Conservation (phyloP, 495 filamentous ascomycete species). For the Aspergillus baeticus region DNA sequence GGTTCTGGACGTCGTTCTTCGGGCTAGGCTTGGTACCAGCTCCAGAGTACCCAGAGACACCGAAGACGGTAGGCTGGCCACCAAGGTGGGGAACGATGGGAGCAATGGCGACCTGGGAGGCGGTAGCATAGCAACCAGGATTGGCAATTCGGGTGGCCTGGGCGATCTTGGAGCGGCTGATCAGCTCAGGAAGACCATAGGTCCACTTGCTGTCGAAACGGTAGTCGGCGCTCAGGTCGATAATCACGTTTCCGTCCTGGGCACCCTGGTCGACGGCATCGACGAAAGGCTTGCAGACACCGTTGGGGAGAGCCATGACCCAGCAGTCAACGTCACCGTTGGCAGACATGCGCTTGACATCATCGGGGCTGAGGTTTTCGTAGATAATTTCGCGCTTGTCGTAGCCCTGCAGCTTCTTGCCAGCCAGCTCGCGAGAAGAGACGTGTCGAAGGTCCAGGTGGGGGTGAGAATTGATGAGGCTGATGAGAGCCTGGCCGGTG, state of each 20-base stretch:
- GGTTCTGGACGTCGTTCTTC: conserved; percentile 90
- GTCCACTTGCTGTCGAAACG: conserved; percentile 90
- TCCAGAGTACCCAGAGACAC: conserved; percentile 93
- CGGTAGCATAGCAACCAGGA: conserved; percentile 95
- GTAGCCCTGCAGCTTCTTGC: conserved; percentile 88
- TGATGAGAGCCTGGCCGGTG: conserved; percentile 91
- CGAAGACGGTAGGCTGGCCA: conserved; percentile 83
- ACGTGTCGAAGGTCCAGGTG: conserved; percentile 92
- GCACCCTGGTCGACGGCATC: conserved; percentile 81
- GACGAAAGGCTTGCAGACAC: conserved; percentile 94
- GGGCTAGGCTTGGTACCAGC: conserved; percentile 93
- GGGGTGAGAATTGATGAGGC: conserved; percentile 86
- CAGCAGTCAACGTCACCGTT: conserved; percentile 94
- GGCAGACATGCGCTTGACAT: conserved; percentile 86
- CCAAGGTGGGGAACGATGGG: conserved; percentile 77
- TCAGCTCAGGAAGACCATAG: conserved; percentile 91
- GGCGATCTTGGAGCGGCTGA: conserved; percentile 72
- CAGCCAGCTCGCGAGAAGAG: conserved; percentile 89
- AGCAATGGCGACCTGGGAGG: conserved; percentile 88
- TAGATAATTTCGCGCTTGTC: conserved; percentile 91
- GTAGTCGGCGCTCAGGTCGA: conserved; percentile 95
- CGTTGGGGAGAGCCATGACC: conserved; percentile 98
- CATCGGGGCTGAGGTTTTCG: conserved; percentile 86
- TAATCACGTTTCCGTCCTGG: conserved; percentile 72
- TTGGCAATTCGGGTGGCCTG: conserved; percentile 87